Percentiles rank a stretch among this genome's conserved stretches.
phyloP scores from a whole-genome alignment of 495 filamentous ascomycete genomes.

The Neurospora pannonica region DNA sequence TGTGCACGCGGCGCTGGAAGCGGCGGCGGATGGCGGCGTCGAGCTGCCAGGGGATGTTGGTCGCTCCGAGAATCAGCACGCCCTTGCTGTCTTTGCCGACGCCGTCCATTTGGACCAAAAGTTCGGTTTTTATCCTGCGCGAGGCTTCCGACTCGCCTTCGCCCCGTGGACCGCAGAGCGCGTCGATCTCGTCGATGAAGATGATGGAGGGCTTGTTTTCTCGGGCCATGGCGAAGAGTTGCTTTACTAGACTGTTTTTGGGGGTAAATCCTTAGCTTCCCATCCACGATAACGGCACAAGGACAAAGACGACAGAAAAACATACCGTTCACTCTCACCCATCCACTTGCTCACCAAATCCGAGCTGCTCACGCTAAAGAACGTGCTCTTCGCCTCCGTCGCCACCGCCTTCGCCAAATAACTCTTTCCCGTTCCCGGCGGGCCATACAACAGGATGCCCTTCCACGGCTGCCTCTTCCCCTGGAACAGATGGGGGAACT shows the following conservation, averaged over 20 bases:
- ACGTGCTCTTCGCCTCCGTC: slow-evolving; percentile 98
- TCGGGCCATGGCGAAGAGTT: slow-evolving; percentile 94
- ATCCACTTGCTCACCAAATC: slow-evolving; percentile 99
- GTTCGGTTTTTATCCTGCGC: slow-evolving; percentile 93
- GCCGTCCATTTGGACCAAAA: slow-evolving; percentile 98
- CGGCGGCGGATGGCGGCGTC: slow-evolving; percentile 95
- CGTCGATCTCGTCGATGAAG: slow-evolving; percentile 99
- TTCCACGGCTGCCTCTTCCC: slow-evolving; percentile 98
- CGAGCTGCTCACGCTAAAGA: slow-evolving; percentile 95
- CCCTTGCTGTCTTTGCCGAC: slow-evolving; percentile 90
- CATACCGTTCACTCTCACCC: slow-evolving; percentile 94
- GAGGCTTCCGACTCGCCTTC: slow-evolving; percentile 98
- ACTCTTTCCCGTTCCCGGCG: slow-evolving; percentile 93
- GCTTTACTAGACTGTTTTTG: slow-evolving; percentile 71
- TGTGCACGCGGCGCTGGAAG: slow-evolving; percentile 94
- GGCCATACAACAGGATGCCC: slow-evolving; percentile 92
- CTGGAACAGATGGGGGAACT: slow-evolving; percentile 94
- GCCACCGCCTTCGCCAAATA: slow-evolving; percentile 96
- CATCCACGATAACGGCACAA: neutral
- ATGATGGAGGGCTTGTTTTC: slow-evolving; percentile 98
- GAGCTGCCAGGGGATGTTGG: slow-evolving; percentile 98
- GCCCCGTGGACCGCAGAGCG: slow-evolving; percentile 88
- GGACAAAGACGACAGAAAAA: neutral
- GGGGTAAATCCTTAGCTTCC: neutral
- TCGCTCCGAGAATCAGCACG: slow-evolving; percentile 91